Base-by-base conservation (phyloP, 208 protist genomes). In the Herpetomonas tarakana region DNA sequence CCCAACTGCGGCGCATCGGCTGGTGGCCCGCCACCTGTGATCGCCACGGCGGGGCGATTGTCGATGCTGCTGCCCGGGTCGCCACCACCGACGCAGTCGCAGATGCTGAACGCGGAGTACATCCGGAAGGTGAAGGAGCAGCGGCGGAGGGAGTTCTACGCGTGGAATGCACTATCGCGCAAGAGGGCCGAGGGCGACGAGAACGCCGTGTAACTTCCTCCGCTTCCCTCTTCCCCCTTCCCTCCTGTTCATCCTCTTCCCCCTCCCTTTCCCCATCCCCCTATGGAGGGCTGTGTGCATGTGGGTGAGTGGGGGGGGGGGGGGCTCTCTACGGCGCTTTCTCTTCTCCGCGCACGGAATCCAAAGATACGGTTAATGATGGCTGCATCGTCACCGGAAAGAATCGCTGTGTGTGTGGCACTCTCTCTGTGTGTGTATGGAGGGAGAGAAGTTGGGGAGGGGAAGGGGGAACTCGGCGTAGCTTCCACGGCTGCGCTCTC, bases 111-210 rank as follows among this genome's bases (percentile, higher is more conserved):
- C 19, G 16, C 44, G 16, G 44, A 49, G 44, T 49, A 24, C 44
- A 49, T 57, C 24, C 3, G 18, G 52, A 24, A 57, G 28, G 16
- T 76, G n/a, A 87, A 71, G 52, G 83, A 85, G 22, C 81, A 72
- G 38, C 74, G 81, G 2, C 63, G 87, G 18, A 74, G 83, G 12
- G 83, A 93, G 59, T 51, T 93, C 16, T 93, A 93, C 59, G 87
- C 83, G 24, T 93, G 87, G 83, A 93, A 93, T 55, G 73, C 78
- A 44, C 38, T 73, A 41, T 54, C 86, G 61, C 62, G 74, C 0
- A 28, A 60, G 24, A 51, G 76, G 59, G 68, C 78, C 22, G 71
- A 81, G 55, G 54, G 27, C 18, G 28, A 46, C 16, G 50, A 41
- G 19, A 75, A 88, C 49, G 84, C 78, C 18, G 81, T 88, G 24